phyloP scores from a whole-genome alignment of 768 basidiomycete species.

The Suillus decipiens region DNA sequence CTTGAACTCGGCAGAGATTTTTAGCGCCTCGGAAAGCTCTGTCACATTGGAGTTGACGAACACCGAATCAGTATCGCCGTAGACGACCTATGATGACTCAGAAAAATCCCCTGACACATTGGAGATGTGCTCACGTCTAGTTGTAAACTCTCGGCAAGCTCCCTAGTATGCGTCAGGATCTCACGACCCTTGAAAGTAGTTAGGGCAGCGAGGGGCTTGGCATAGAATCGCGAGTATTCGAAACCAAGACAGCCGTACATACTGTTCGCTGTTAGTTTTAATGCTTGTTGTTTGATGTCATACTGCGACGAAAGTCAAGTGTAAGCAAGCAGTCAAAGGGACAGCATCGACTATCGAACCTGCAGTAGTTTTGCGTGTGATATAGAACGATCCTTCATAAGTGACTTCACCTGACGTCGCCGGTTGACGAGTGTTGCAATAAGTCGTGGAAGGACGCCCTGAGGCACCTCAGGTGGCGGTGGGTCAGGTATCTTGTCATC shows the following conservation, averaged over 20 bases:
- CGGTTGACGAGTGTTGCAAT: slow-evolving; percentile 95
- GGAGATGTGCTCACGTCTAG: slow-evolving; percentile 72
- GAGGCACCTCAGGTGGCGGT: slow-evolving; percentile 65
- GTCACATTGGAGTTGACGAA: slow-evolving; percentile 96
- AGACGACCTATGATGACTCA: slow-evolving; percentile 72
- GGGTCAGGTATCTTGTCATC: slow-evolving; percentile 92
- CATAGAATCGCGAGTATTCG: slow-evolving; percentile 95
- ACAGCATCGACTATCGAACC: slow-evolving; percentile 43
- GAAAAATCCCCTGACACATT: not conserved
- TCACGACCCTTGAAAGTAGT: slow-evolving; percentile 98
- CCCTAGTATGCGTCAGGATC: slow-evolving; percentile 90
- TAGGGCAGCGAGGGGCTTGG: slow-evolving; percentile 92
- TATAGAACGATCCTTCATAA: slow-evolving; percentile 88
- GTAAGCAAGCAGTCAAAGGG: slow-evolving; percentile 4
- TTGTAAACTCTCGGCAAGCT: slow-evolving; percentile 86
- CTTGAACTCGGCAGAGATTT: slow-evolving; percentile 91
- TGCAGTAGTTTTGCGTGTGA: slow-evolving; percentile 79
- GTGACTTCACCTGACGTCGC: slow-evolving; percentile 83
- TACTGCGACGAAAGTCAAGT: slow-evolving; percentile 50
- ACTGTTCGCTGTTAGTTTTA: slow-evolving; percentile 98
- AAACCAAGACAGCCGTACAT: slow-evolving; percentile 99
- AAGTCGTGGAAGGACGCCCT: slow-evolving; percentile 94
- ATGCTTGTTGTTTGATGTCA: slow-evolving; percentile 95
- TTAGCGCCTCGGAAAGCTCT: slow-evolving; percentile 84
- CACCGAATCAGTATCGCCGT: slow-evolving; percentile 98